Conservation (phyloP, 345 rosid genomes). For the Melaleuca quinquenervia region DNA sequence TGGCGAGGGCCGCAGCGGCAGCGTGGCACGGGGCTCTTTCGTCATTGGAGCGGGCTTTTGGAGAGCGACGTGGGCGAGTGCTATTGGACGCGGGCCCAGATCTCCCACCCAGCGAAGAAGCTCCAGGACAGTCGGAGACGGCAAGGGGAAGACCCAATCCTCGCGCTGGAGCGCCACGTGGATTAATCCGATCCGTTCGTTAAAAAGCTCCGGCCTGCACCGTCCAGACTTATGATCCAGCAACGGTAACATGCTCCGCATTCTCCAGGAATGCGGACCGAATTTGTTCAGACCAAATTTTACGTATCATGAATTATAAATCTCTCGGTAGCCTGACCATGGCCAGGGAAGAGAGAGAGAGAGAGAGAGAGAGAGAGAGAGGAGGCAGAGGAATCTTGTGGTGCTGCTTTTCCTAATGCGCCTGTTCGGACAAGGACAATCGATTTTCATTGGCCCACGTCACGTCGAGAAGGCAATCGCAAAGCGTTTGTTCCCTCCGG, state of each 20-base stretch:
- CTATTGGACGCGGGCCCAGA: not conserved
- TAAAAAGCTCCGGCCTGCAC: not conserved
- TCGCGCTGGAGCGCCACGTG: not conserved
- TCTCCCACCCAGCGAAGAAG: not conserved
- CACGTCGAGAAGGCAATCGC: not conserved
- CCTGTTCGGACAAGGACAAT: rapidly evolving
- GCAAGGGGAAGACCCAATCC: not conserved
- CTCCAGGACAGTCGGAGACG: not conserved
- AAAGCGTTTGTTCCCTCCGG: rapidly evolving
- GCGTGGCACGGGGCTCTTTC: not conserved
- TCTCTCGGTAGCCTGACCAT: not conserved
- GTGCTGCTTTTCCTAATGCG: not conserved
- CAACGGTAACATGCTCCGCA: not conserved
- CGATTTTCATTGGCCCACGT: rapidly evolving
- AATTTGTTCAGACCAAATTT: rapidly evolving
- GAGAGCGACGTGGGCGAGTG: not conserved
- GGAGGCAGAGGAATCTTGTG: not conserved
- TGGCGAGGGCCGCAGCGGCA: not conserved
- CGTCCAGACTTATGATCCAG: not conserved
- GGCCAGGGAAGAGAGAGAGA: not conserved
- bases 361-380: rapidly evolving
- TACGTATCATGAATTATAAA: not conserved
- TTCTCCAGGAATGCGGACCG: too few species aligned
- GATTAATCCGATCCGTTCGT: not conserved
- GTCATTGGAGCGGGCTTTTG: not conserved